Evolutionary conservation across 225 moss, liverwort and hornwort genomes (phyloP).

Genomic region (Ulota crispa): DNA sequence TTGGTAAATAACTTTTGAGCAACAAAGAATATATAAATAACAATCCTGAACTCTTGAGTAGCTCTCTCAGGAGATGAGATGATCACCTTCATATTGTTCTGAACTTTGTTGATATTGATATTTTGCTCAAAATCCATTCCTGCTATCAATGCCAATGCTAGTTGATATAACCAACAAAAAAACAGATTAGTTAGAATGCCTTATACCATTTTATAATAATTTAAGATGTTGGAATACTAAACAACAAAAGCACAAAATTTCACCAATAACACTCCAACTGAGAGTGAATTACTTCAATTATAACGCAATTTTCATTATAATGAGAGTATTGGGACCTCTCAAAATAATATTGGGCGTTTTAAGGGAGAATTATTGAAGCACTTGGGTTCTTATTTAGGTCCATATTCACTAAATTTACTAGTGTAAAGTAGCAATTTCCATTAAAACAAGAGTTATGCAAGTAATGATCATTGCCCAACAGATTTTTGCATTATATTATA

Average conservation of each 20-base stretch:
- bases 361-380: too few species aligned
- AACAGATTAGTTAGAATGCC: not conserved
- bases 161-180: slow-evolving; percentile 27
- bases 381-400: too few species aligned
- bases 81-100: slow-evolving; percentile 59
- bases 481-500: too few species aligned
- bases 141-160: slow-evolving; percentile 72
- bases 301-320: too few species aligned
- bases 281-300: not conserved
- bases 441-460: too few species aligned
- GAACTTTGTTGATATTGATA: slow-evolving; percentile 34
- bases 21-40: not conserved
- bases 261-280: not conserved
- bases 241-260: not conserved
- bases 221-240: not conserved
- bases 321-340: too few species aligned
- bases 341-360: too few species aligned
- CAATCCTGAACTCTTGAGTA: not conserved
- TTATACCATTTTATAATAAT: not conserved
- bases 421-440: too few species aligned
- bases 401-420: too few species aligned
- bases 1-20: too few species aligned
- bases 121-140: slow-evolving; percentile 47
- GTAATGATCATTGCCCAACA: too few species aligned
- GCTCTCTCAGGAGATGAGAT: not conserved